A percentile compares a stretch with the other conserved stretches of the same genome.
Evolutionary conservation across 176 grass and related monocot genomes (phyloP).

Genomic region (Rhynchospora breviuscula): DNA sequence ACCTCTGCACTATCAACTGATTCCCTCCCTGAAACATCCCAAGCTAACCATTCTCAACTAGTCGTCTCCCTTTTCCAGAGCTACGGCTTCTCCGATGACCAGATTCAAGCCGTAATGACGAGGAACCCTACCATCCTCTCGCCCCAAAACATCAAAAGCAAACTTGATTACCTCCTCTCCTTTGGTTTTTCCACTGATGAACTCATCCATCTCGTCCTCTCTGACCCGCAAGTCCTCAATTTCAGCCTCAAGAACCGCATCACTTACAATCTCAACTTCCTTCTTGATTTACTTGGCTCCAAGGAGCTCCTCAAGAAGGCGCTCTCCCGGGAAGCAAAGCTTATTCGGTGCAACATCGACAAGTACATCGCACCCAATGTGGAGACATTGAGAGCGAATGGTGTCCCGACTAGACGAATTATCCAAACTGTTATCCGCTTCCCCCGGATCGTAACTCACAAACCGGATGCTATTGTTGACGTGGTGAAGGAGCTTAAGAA

Average conservation of each 20-base stretch:
- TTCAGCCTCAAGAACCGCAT: conserved; percentile 7
- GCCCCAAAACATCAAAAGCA: conserved; percentile 29
- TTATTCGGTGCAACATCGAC: not conserved
- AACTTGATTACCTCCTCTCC: conserved; percentile 37
- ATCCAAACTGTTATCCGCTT: not conserved
- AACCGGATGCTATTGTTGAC: conserved; percentile 7
- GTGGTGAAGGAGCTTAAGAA: conserved; percentile 27
- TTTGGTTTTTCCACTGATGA: conserved; percentile 9
- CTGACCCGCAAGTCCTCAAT: not conserved
- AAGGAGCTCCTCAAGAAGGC: not conserved
- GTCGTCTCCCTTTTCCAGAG: conserved; percentile 23
- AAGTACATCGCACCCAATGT: not conserved
- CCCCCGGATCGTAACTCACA: not conserved
- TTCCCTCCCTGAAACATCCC: not conserved
- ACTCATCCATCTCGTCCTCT: not conserved
- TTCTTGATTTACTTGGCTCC: not conserved
- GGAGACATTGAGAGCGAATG: not conserved
- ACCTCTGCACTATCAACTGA: not conserved
- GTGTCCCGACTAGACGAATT: not conserved
- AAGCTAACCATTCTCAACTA: not conserved
- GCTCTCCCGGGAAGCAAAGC: not conserved
- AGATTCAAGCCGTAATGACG: conserved; percentile 5
- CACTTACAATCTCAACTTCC: not conserved
- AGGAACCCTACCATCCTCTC: not conserved
- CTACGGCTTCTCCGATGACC: conserved; percentile 35